Base-by-base conservation (phyloP, 2,329 filamentous ascomycete genomes). In the Aspergillus novoparasiticus region DNA sequence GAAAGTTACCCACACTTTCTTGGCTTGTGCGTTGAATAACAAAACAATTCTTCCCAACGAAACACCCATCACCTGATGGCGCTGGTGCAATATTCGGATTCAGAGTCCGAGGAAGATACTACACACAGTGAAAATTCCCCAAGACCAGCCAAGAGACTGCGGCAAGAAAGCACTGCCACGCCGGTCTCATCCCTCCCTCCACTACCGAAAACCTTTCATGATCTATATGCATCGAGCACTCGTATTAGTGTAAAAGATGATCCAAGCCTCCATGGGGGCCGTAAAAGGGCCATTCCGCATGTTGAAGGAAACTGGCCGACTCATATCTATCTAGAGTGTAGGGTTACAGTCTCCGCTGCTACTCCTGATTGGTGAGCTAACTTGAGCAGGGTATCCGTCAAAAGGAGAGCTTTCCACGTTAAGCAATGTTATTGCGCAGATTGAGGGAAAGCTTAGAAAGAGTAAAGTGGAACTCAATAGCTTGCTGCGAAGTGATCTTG, bases 241-340 rank as follows among this genome's bases (percentile, higher is more conserved):
- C 88, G 94, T 66, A 83, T 90, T 66, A 92, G 90, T 77, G 89
- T 90, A 46, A 84, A 83, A 70, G 95, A 98, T 78, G 91, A 97
- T 73, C 93, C 94, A 1, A 84, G 85, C 64, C 83, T 98, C 62
- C 95, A 99, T 76, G 90, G 90, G 36, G 95, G 95, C 59, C 89
- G 94, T 53, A 92, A 89, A 74, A 87, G 95, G 48, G 86, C 90
- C 62, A 91, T 88, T 56, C 94, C 94, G 28, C 95, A 99, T 78
- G 83, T 94, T 30, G 87, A 89, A 63, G 95, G 95, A 64, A 92
- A 93, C 76, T 99, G 95, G 95, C 93, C 94, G 1, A 93, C 89
- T 39, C 94, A 98, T 78, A 76, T 98, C 53, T 98, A 96, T 76
- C 83, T 97, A 61, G 94, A 98, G 81, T 99, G 95, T 96, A 84